Evolutionary conservation across 2,329 filamentous ascomycete genomes (phyloP).

Genomic region (Fusarium robinianum): DNA sequence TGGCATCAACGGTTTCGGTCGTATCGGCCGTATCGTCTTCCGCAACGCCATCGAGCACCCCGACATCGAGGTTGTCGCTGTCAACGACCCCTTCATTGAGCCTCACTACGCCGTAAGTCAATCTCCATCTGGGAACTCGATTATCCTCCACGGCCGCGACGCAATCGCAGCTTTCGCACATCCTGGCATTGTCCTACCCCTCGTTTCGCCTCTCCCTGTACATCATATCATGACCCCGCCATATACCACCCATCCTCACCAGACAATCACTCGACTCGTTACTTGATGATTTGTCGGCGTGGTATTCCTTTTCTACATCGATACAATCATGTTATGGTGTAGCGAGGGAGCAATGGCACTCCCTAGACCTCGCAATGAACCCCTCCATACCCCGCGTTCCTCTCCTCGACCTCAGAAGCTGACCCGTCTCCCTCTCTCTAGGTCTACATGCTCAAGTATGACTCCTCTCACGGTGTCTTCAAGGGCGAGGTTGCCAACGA

Average conservation of each 20-base stretch:
- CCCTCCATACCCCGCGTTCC: constrained; percentile 1
- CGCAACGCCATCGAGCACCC: constrained; percentile 92
- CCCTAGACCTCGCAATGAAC: too few relatives aligned
- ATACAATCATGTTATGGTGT: constrained; percentile 3
- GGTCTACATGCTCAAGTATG: constrained; percentile 99
- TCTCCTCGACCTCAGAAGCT: constrained; percentile 22
- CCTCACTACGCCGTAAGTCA: constrained; percentile 90
- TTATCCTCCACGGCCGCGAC: too few relatives aligned
- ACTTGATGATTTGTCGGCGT: too few relatives aligned
- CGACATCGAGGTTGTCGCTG: constrained; percentile 90
- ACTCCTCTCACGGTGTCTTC: constrained; percentile 96
- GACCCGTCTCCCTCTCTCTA: constrained; percentile 43
- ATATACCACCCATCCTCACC: not conserved
- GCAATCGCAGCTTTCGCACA: constrained; percentile 21
- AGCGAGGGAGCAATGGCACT: not conserved
- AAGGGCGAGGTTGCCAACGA: constrained; percentile 84
- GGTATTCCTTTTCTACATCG: too few relatives aligned
- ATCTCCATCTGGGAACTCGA: constrained; percentile 2
- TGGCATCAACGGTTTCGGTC: constrained; percentile 99
- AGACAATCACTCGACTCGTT: constrained; percentile 2
- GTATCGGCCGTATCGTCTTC: constrained; percentile 99
- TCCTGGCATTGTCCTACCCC: not conserved
- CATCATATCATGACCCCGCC: constrained; percentile 16
- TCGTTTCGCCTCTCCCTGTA: not conserved
- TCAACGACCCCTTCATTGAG: constrained; percentile 99